Evolutionary conservation across 441 rosid genomes (phyloP).

Genomic region (Hura crepitans): DNA sequence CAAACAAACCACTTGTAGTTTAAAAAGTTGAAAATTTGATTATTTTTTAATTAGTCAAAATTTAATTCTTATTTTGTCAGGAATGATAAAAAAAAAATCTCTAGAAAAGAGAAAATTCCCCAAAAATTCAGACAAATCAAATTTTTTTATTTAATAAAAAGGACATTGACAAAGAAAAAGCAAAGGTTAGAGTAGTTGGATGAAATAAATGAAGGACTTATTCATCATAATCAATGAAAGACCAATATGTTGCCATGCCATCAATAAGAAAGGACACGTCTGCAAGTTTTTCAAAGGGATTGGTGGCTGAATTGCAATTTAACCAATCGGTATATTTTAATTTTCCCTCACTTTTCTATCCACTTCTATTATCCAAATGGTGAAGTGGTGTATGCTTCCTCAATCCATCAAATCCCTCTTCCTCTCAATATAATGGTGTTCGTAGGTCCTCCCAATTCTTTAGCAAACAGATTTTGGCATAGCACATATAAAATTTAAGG

Average conservation of each 20-base stretch:
- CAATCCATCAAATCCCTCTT: slow-evolving; percentile 12
- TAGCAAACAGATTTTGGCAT: too few species aligned
- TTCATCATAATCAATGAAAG: not conserved
- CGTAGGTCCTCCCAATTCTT: too few species aligned
- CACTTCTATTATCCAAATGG: not conserved
- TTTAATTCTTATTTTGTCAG: too few species aligned
- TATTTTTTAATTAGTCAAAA: too few species aligned
- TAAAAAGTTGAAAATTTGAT: too few species aligned
- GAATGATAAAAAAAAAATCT: too few species aligned
- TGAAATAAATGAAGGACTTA: slow-evolving; percentile 17
- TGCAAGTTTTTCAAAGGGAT: slow-evolving; percentile 7
- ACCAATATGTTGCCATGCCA: slow-evolving; percentile 3
- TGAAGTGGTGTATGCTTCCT: not conserved
- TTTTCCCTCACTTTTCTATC: not conserved
- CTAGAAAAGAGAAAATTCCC: not conserved
- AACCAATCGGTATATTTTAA: not conserved
- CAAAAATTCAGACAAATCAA: not conserved
- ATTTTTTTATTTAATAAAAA: too few species aligned
- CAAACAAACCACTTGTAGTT: too few species aligned
- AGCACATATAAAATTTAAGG: too few species aligned
- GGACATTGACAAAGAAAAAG: slow-evolving; percentile 12
- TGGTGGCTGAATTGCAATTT: slow-evolving; percentile 4
- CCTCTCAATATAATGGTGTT: too few species aligned
- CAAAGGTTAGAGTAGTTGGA: slow-evolving; percentile 18
- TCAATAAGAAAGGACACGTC: slow-evolving; percentile 14